These are phyloP conservation scores for Lizonia empirigonia DNA, from an alignment of 2,329 filamentous ascomycete species.

Conservation along the genomic window DNA sequence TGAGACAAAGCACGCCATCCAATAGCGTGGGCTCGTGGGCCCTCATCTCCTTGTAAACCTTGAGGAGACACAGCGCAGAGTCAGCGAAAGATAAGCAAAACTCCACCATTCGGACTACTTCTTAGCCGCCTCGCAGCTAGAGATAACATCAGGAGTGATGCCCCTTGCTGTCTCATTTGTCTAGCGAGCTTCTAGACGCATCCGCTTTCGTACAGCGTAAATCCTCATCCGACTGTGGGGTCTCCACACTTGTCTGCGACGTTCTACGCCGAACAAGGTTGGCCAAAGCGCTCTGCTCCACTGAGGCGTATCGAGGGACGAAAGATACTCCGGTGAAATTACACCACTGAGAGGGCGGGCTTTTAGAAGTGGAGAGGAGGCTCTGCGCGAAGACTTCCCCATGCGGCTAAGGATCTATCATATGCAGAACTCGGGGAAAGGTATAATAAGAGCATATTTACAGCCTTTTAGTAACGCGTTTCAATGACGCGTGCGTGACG, in stretches of 20 bases:
- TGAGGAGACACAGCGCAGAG: constrained; percentile 16
- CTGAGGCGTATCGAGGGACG: constrained; percentile 18
- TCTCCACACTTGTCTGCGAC: constrained; percentile 24
- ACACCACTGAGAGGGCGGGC: constrained; percentile 18
- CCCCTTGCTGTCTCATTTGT: constrained; percentile 28
- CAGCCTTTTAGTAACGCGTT: no score
- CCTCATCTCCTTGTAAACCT: constrained; percentile 19
- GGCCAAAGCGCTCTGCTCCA: constrained; percentile 19
- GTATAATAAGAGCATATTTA: no score
- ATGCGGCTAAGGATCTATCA: constrained; percentile 20
- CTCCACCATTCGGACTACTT: constrained; percentile 19
- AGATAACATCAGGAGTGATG: constrained; percentile 10
- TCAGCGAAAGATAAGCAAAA: constrained; percentile 26
- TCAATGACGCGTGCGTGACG: no score
- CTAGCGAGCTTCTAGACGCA: constrained; percentile 33
- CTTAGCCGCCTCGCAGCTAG: constrained; percentile 8
- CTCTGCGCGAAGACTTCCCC: constrained; percentile 12
- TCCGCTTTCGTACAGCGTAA: constrained; percentile 18
- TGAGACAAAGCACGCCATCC: constrained; percentile 17
- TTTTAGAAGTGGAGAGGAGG: constrained; percentile 10
- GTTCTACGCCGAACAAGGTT: constrained; percentile 20
- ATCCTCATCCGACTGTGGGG: constrained; percentile 26
- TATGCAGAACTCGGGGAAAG: no score
- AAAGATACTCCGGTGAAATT: constrained; percentile 20
- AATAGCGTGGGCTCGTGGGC: constrained; percentile 14